These are phyloP conservation scores for Pythium aquatile DNA, from an alignment of 352 stramenopile species.

Conservation along the genomic window DNA sequence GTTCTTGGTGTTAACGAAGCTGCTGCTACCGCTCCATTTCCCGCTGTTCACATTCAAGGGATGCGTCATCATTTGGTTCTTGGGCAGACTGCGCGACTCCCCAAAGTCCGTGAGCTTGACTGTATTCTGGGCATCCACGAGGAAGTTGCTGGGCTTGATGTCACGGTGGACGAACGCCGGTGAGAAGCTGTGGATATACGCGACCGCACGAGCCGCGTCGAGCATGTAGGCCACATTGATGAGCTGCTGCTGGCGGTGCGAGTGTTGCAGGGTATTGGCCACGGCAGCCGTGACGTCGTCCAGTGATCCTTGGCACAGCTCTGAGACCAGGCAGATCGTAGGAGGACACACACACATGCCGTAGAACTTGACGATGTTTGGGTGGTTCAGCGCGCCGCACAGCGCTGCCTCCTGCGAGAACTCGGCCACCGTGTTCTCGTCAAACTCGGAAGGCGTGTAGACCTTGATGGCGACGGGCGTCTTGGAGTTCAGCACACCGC, in stretches of 20 bases:
- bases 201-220: constrained; percentile 49
- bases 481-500: constrained; percentile 47
- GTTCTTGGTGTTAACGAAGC: not conserved
- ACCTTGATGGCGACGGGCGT: constrained; percentile 68
- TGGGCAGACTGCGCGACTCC: constrained; percentile 27
- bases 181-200: constrained; percentile 71
- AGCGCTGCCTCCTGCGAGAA: constrained; percentile 77
- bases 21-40: not conserved
- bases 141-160: constrained; percentile 82
- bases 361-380: constrained; percentile 78
- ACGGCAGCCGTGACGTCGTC: constrained; percentile 47
- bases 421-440: constrained; percentile 56
- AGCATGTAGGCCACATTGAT: constrained; percentile 61
- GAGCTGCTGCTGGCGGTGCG: constrained; percentile 41
- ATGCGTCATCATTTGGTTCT: not conserved
- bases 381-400: constrained; percentile 58
- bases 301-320: constrained; percentile 63
- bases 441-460: constrained; percentile 56
- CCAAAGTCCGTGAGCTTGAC: constrained; percentile 35
- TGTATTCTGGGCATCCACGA: constrained; percentile 29
- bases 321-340: constrained; percentile 65
- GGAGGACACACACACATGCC: constrained; percentile 74
- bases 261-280: constrained; percentile 43
- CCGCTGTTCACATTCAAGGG: constrained; percentile 1
- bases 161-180: constrained; percentile 65